Evolutionary conservation across 2,329 filamentous ascomycete genomes (phyloP).

Genomic region (Niveomyces coronatus): DNA sequence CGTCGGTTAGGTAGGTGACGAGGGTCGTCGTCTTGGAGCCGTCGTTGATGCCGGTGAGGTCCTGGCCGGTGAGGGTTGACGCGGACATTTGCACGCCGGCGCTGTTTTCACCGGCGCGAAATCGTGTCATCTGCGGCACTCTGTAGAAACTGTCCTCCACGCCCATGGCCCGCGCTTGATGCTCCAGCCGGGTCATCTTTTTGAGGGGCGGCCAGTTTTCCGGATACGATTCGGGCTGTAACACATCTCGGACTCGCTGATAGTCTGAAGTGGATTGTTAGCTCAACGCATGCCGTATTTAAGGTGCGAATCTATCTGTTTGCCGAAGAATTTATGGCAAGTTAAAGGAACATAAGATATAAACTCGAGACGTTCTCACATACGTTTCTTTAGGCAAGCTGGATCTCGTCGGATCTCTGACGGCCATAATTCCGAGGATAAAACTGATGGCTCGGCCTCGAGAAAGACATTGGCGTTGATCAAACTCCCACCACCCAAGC

Average conservation of each 20-base stretch:
- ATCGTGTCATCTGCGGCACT: slow-evolving; percentile 53
- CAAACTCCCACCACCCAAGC: slow-evolving; percentile 54
- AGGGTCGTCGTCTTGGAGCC: slow-evolving; percentile 56
- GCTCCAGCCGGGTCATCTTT: slow-evolving; percentile 47
- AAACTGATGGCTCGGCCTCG: slow-evolving; percentile 26
- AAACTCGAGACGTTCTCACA: slow-evolving; percentile 16
- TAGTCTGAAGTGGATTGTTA: slow-evolving; percentile 45
- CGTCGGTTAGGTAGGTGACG: slow-evolving; percentile 57
- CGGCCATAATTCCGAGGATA: slow-evolving; percentile 4
- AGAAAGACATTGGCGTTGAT: slow-evolving; percentile 60
- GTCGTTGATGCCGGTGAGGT: slow-evolving; percentile 55
- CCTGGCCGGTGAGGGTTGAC: slow-evolving; percentile 50
- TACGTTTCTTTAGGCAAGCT: slow-evolving; percentile 36
- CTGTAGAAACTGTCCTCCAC: slow-evolving; percentile 42
- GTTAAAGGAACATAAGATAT: not conserved
- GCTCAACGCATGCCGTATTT: not conserved
- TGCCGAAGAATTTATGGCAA: too few relatives aligned
- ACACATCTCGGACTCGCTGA: slow-evolving; percentile 39
- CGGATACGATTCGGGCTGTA: slow-evolving; percentile 50
- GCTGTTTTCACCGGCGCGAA: slow-evolving; percentile 48
- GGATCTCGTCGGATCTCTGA: slow-evolving; percentile 14
- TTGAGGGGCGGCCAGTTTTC: slow-evolving; percentile 43
- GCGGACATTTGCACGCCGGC: slow-evolving; percentile 54
- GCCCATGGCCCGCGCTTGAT: slow-evolving; percentile 43
- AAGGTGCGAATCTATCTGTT: not conserved